Base-by-base conservation (phyloP, 2,329 filamentous ascomycete genomes). In the Anisogramma anomala region DNA sequence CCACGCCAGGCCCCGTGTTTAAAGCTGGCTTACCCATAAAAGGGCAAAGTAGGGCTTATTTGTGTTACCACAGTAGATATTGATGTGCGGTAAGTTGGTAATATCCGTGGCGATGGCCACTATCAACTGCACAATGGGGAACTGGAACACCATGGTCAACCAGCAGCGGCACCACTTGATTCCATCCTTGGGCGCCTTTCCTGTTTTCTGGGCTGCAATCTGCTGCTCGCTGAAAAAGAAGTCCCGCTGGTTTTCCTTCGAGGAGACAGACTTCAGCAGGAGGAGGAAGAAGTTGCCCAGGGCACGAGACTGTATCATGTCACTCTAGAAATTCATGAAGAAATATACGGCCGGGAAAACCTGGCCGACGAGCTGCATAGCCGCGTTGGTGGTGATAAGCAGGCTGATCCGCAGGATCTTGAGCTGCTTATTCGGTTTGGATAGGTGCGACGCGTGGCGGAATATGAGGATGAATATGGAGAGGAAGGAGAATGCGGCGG, bases 211-310 rank as follows among this genome's bases (percentile, higher is more conserved):
- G 23, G 48, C 49, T 10, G 46, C 55, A 11, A 57, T 51, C 17
- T 53, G 51, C 3, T 65, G 45, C 5, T 55, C 55, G 4, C 55
- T 49, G 42, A 67, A 61, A 48, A 63, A 65, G 15, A 56, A 48
- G 6, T 58, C 55, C 4, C 59, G 53, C 20, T 53, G 53, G 9
- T 52, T 47, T 8, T 56, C 48, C 37, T 58, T 55, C 3, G 61
- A 57, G 14, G 53, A 59, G 9, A 68, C 50, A 36, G 58, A 66
- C 33, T 64, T 62, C 47, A 61, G 63, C 25, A 67, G 50, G 19
- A 68, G 55, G 8, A 68, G 53, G 46, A 66, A 65, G 48, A 68
- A 68, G 11, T 56, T 55, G 11, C 55, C 58, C 2, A 69, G 51
- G 3, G 63, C 61, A 18, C 63, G 49, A 2, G 57, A 52, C 49